Evolutionary conservation across 2,329 filamentous ascomycete species (phyloP).

Genomic region (Dactylellina leptospora): DNA sequence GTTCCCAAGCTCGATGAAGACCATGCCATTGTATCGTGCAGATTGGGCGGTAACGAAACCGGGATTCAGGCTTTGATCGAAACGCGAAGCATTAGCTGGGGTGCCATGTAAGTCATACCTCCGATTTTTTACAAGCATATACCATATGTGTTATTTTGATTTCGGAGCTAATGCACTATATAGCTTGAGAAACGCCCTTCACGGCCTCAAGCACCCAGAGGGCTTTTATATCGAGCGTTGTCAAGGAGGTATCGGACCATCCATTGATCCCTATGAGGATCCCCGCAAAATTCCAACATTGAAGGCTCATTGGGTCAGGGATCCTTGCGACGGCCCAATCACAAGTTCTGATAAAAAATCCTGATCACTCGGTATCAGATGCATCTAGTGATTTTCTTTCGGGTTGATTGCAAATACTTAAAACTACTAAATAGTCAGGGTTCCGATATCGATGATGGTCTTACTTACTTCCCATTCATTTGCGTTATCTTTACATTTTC

Average conservation of each 20-base stretch:
- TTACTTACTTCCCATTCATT: too few relatives aligned
- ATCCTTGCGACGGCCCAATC: constrained; percentile 23
- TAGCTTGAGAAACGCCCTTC: constrained; percentile 29
- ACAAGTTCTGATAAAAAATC: too few relatives aligned
- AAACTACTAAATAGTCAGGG: too few relatives aligned
- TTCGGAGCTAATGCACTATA: not conserved
- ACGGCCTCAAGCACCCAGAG: constrained; percentile 38
- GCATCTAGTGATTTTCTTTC: too few relatives aligned
- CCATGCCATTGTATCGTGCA: constrained; percentile 12
- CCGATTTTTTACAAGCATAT: not conserved
- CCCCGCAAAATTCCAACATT: constrained; percentile 14
- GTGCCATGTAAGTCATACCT: constrained; percentile 25
- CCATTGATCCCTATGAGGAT: constrained; percentile 21
- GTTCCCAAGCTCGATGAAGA: constrained; percentile 8
- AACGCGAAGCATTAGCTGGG: constrained; percentile 28
- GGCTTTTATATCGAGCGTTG: constrained; percentile 42
- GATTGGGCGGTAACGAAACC: not conserved
- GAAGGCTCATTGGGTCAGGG: constrained; percentile 16
- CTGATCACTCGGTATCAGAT: too few relatives aligned
- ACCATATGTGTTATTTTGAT: not conserved
- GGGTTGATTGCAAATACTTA: too few relatives aligned
- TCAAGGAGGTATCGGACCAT: constrained; percentile 22
- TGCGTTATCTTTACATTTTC: too few relatives aligned
- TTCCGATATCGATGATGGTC: too few relatives aligned
- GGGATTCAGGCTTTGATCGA: constrained; percentile 19